phyloP scores from a whole-genome alignment of 2,329 filamentous ascomycete species.

The Fusarium sp. region DNA sequence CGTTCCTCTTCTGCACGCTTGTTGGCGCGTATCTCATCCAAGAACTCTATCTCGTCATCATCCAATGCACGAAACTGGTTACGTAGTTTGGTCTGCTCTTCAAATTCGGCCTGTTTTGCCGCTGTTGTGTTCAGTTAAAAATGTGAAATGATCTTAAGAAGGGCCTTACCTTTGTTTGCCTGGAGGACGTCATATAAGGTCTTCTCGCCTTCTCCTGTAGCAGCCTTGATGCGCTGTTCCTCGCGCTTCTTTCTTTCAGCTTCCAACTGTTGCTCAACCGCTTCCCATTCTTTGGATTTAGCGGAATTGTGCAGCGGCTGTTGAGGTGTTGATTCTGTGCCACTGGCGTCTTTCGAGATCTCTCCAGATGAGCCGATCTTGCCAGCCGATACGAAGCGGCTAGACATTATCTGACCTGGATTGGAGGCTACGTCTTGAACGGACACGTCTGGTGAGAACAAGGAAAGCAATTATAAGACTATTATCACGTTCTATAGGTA shows the following conservation, averaged over 20 bases:
- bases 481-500: background rate
- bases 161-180: conserved; percentile 76
- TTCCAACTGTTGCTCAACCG: conserved; percentile 72
- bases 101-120: conserved; percentile 84
- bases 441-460: background rate
- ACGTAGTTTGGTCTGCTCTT: conserved; percentile 75
- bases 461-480: background rate
- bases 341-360: conserved; percentile 32
- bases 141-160: background rate
- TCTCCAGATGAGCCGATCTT: conserved; percentile 52
- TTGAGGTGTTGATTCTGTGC: background rate
- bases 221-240: conserved; percentile 57
- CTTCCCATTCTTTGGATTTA: conserved; percentile 65
- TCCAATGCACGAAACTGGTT: conserved; percentile 83
- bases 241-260: conserved; percentile 65
- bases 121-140: conserved; percentile 54
- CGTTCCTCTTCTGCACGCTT: conserved; percentile 64
- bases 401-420: conserved; percentile 53
- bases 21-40: conserved; percentile 67
- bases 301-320: conserved; percentile 32
- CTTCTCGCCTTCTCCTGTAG: conserved; percentile 59
- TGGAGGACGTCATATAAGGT: conserved; percentile 79
- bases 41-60: conserved; percentile 81
- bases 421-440: background rate
- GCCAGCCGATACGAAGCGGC: conserved; percentile 66